Evolutionary conservation across 371 early-diverging fungal genomes (phyloP), one percentile per base, ranked within the genome.

Genomic region (Apophysomyces elegans): DNA sequence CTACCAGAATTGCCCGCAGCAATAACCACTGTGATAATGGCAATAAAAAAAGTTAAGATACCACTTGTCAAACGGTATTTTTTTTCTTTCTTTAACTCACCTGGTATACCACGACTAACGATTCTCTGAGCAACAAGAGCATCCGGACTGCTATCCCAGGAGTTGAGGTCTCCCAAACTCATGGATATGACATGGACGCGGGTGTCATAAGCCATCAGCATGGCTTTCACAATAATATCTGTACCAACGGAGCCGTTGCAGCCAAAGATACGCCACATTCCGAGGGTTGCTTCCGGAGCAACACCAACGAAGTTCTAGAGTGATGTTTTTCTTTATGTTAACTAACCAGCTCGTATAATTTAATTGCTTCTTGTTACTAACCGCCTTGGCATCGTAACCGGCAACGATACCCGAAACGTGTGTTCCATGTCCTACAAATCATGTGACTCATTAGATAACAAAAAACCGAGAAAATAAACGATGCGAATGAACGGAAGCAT

Each of bases 391-490:
- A 38, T 84, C 81, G 14, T 81, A 72, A 12, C 84, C 89, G 21
- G 83, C 90, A 61, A 89, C 73, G 41, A 89, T 89, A 7, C 89
- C 89, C 0, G 86, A 65, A 9, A 89, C 84, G 59, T 86, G 88
- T 0, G 88, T 88, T 5, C 88, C 87, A 62, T 86, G 86, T 6
- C 83, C 84, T 63, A 62, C 50, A 14, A 18, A 12, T 26, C 6
- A 32, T 18, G 12, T 37, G 11, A 63, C 41, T 41, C 46, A 3
- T 26, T 5, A 35, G 16, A 36, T 37, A 59, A 38, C 14, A 37
- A 37, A 59, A 18, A 11, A 2, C 16, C 4, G 9, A 1, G 46
- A 13, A 5, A 16, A 50, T 26, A 50, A n/a, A 21, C 21, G 21
- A 18, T 7, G 16, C 46, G 8, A 14, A 45, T 50, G 32, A 39